Conservation (phyloP, 1,284 basidiomycete genomes). For the Polyporus tsugae region DNA sequence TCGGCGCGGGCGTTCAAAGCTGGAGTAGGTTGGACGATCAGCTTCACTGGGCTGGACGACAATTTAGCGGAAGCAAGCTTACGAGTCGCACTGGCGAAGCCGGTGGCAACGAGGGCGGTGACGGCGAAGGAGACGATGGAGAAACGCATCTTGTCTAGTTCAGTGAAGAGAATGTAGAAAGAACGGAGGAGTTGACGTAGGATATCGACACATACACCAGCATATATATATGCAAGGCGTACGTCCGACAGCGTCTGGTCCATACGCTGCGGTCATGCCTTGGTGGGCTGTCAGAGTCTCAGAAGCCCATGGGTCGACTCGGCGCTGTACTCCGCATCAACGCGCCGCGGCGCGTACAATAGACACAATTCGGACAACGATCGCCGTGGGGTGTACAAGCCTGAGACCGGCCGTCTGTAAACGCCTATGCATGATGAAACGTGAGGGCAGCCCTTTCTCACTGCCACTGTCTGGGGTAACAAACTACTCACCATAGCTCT, state of each 20-base stretch:
- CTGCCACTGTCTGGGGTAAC: neutral
- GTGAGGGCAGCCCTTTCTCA: neutral
- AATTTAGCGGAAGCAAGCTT: neutral
- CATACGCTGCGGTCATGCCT: neutral
- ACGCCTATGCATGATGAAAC: neutral
- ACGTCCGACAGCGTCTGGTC: neutral
- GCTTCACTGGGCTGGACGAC: neutral
- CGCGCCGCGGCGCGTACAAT: neutral
- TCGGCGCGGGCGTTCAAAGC: neutral
- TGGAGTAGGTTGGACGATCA: neutral
- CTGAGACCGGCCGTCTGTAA: neutral
- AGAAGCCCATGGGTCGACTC: neutral
- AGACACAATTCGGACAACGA: neutral
- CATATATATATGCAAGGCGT: neutral
- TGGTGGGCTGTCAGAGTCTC: neutral
- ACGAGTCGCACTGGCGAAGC: neutral
- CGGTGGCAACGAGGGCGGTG: neutral
- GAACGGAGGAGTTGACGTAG: neutral
- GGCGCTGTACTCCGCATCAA: neutral
- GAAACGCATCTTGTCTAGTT: neutral
- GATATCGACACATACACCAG: neutral
- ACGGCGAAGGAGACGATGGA: neutral
- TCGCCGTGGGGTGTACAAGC: neutral
- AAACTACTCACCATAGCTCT: neutral
- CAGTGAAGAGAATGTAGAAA: neutral